Evolutionary conservation across 2,329 filamentous ascomycete genomes (phyloP).

Genomic region (Exophiala lecanii-corni): DNA sequence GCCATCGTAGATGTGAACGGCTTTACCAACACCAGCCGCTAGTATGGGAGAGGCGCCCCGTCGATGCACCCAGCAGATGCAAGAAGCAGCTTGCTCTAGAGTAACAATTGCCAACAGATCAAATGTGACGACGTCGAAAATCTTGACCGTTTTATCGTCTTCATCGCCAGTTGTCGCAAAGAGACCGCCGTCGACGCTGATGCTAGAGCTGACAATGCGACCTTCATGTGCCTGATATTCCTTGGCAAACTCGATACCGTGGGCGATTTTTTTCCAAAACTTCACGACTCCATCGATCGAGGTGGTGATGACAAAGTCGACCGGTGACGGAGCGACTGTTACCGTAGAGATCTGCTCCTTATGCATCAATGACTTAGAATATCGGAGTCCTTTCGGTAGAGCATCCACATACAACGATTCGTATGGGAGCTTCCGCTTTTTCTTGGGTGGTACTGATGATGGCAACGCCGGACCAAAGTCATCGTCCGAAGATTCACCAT

Average conservation of each 20-base stretch:
- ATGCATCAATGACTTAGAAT: slow-evolving; percentile 97
- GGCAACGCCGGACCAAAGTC: slow-evolving; percentile 93
- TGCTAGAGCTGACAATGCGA: slow-evolving; percentile 76
- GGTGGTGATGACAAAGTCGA: slow-evolving; percentile 92
- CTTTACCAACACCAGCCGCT: slow-evolving; percentile 73
- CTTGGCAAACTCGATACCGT: slow-evolving; percentile 95
- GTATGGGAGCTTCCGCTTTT: slow-evolving; percentile 88
- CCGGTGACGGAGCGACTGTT: slow-evolving; percentile 74
- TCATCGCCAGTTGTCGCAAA: slow-evolving; percentile 77
- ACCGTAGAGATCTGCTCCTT: slow-evolving; percentile 87
- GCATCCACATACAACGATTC: slow-evolving; percentile 93
- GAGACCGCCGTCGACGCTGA: slow-evolving; percentile 84
- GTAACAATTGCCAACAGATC: slow-evolving; percentile 76
- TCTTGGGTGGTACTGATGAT: slow-evolving; percentile 71
- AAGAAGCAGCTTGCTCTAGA: slow-evolving; percentile 69
- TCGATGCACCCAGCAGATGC: slow-evolving; percentile 86
- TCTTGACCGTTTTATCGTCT: slow-evolving; percentile 43
- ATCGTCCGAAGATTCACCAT: slow-evolving; percentile 64
- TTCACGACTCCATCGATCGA: slow-evolving; percentile 96
- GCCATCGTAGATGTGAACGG: slow-evolving; percentile 82
- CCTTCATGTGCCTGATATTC: slow-evolving; percentile 89
- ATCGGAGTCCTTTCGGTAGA: slow-evolving; percentile 72
- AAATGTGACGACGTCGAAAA: slow-evolving; percentile 72
- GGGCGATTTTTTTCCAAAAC: slow-evolving; percentile 95
- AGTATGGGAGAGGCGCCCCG: slow-evolving; percentile 84